Conservation (phyloP, 2,329 filamentous ascomycete species). For the Fusarium tupiense region DNA sequence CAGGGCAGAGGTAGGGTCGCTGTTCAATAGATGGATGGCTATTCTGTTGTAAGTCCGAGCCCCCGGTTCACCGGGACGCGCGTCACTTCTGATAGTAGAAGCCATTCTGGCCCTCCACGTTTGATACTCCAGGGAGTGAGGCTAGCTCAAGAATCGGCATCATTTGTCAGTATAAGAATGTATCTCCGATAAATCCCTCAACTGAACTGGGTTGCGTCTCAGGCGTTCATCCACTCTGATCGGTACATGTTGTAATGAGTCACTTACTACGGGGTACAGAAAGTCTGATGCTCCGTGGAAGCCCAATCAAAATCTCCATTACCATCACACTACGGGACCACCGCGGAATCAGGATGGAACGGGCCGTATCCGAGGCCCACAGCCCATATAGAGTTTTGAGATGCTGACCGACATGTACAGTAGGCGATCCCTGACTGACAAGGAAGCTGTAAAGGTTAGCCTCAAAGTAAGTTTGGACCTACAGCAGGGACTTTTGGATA, state of each 20-base stretch:
- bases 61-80: no score
- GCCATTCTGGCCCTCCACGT: background rate
- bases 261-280: no score
- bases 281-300: no score
- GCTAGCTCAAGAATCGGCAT: background rate
- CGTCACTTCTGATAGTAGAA: background rate
- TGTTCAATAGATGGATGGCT: background rate
- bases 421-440: background rate
- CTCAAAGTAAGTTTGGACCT: background rate
- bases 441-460: background rate
- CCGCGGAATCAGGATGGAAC: background rate
- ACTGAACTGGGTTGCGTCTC: no score
- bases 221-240: no score
- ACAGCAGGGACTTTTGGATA: background rate
- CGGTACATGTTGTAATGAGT: no score
- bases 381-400: background rate
- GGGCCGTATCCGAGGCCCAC: background rate
- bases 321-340: background rate
- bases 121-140: background rate
- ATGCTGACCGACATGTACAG: background rate
- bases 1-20: accelerated
- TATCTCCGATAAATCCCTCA: no score
- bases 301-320: no score
- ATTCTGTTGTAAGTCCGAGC: no score
- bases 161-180: no score